These are phyloP conservation scores for Helianthus tuberosus DNA, from an alignment of 129 eudicot genomes.

Conservation along the genomic window DNA sequence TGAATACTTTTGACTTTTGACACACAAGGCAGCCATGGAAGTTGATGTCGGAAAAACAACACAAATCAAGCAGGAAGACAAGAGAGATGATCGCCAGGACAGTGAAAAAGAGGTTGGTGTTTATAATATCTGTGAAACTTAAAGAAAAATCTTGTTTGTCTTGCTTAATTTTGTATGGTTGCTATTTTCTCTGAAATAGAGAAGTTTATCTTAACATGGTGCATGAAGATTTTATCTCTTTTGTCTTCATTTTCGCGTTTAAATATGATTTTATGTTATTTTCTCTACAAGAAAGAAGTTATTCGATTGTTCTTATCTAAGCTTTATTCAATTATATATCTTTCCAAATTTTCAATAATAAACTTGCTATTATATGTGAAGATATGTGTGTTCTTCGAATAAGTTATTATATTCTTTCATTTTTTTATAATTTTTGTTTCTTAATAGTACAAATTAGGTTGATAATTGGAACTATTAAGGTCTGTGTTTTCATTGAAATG, in stretches of 20 bases:
- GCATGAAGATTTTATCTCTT: too few relatives aligned
- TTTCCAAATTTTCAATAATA: too few relatives aligned
- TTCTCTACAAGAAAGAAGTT: conserved; percentile 5
- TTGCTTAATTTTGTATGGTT: background rate
- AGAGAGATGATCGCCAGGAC: conserved; percentile 17
- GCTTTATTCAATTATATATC: background rate
- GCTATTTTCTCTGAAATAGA: too few relatives aligned
- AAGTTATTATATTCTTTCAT: background rate
- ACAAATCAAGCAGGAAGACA: conserved; percentile 33
- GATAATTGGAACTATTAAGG: background rate
- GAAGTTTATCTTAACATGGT: too few relatives aligned
- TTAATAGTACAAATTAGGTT: background rate
- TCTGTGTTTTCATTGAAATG: background rate
- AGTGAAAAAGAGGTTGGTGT: conserved; percentile 24
- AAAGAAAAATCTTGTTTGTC: conserved; percentile 2
- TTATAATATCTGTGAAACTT: background rate
- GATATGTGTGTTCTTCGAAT: background rate
- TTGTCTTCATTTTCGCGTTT: background rate
- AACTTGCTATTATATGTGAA: background rate
- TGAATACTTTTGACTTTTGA: conserved; percentile 26
- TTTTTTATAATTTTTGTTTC: background rate
- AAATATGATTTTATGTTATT: background rate
- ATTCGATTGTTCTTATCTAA: background rate
- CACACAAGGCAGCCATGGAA: conserved; percentile 21
- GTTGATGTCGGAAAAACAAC: conserved; percentile 27